phyloP scores from a whole-genome alignment of 2,329 filamentous ascomycete genomes.

The Botrytis deweyae region DNA sequence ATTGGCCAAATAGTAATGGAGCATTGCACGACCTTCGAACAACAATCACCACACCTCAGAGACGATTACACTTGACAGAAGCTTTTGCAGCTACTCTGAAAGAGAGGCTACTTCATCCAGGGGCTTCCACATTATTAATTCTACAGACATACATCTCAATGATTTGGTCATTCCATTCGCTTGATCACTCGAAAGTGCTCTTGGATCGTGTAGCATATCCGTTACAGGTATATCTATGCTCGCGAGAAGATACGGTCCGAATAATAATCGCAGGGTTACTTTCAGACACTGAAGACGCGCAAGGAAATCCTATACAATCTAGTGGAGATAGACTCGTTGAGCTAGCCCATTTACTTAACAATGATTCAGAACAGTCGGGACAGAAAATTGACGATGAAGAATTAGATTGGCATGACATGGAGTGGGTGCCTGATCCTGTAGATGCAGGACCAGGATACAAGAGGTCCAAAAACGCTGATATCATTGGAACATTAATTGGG shows the following conservation, averaged over 20 bases:
- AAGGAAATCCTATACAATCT: conserved; percentile 39
- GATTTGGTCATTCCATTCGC: conserved; percentile 71
- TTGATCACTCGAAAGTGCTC: conserved; percentile 76
- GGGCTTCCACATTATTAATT: conserved; percentile 73
- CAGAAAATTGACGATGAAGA: conserved; percentile 62
- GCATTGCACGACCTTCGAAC: conserved; percentile 73
- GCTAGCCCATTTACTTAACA: conserved; percentile 60
- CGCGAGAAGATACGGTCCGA: conserved; percentile 73
- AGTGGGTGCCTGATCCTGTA: conserved; percentile 88
- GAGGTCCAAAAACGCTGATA: conserved; percentile 82
- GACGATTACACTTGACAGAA: conserved; percentile 68
- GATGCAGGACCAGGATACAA: conserved; percentile 93
- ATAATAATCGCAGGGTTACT: conserved; percentile 75
- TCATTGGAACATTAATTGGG: conserved; percentile 85
- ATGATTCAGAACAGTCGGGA: conserved; percentile 47
- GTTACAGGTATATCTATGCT: conserved; percentile 73
- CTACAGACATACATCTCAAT: conserved; percentile 76
- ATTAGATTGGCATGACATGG: conserved; percentile 87
- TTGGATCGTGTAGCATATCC: conserved; percentile 72
- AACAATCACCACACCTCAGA: conserved; percentile 65
- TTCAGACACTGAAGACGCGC: conserved; percentile 54
- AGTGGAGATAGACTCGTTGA: conserved; percentile 59
- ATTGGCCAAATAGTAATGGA: conserved; percentile 69
- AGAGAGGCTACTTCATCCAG: conserved; percentile 69
- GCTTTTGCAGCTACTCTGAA: conserved; percentile 66